Base-by-base conservation (phyloP, 148 eudicot genomes). In the Vaccinium myrtillus region DNA sequence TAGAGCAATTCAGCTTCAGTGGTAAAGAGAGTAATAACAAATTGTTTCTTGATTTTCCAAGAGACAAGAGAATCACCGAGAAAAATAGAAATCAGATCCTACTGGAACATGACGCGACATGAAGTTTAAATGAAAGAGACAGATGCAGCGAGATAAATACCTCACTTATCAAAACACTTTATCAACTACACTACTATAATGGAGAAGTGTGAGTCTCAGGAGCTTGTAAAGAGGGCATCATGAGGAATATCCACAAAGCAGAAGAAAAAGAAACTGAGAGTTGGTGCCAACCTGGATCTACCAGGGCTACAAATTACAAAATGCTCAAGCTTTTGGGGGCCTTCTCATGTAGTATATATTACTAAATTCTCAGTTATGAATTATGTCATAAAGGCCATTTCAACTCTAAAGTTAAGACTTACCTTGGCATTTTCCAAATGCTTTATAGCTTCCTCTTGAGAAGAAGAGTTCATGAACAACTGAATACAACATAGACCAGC, bases 401-500 rank as follows among this genome's bases (percentile, higher is more conserved):
- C 32, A 49, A 75, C 81, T 27, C 30, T 14, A 21, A 32, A n/a
- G 83, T n/a, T 48, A 16, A 53, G 80, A 73, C 69, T 85, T 79
- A 92, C 99, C 97, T 95, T 90, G 80, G 99, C 95, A 95, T 94
- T 83, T 88, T 95, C 98, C 91, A 97, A 89, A 90, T 97, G 96
- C 82, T 90, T 90, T 83, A 97, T 88, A 78, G 99, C 98, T 84
- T 94, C 95, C 82, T 97, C 99, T 84, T 90, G 95, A 23, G 88
- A 90, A 87, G 94, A 87, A 81, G 99, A 97, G 89, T 97, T 95
- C 92, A 94, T 92, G 89, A 95, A 97, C 84, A 97, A 89, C 90
- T 97, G 99, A 83, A 97, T 93, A 88, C 98, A 97, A 83, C 99
- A 97, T 88, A 97, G 96, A 65, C 99, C 99, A 81, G 99, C 98